Conservation (phyloP, 2,329 filamentous ascomycete genomes). For the Penicillium sp. region DNA sequence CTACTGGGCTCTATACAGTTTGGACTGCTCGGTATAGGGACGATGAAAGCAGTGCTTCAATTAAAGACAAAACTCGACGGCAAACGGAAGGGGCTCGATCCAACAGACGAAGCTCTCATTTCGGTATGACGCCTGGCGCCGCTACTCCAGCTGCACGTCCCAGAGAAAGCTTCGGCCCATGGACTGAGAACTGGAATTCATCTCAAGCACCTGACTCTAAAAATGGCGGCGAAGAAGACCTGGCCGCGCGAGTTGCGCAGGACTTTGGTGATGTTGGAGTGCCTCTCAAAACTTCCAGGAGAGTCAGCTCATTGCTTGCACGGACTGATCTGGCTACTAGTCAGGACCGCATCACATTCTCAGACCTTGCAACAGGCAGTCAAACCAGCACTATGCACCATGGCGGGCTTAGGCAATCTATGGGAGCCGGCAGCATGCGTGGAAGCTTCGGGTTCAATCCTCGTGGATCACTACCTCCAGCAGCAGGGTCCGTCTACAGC, state of each 20-base stretch:
- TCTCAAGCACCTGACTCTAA: constrained; percentile 24
- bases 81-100: constrained; percentile 64
- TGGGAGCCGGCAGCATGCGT: constrained; percentile 66
- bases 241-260: constrained; percentile 71
- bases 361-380: constrained; percentile 62
- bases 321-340: constrained; percentile 83
- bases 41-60: constrained; percentile 56
- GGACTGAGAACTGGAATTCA: constrained; percentile 45
- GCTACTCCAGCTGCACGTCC: constrained; percentile 71
- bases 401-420: constrained; percentile 65
- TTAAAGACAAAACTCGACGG: constrained; percentile 45
- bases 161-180: constrained; percentile 73
- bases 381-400: constrained; percentile 36
- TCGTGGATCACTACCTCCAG: constrained; percentile 58
- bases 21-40: constrained; percentile 81
- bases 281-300: constrained; percentile 64
- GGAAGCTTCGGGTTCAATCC: constrained; percentile 58
- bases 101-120: constrained; percentile 66
- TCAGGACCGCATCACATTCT: constrained; percentile 77
- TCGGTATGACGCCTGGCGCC: constrained; percentile 65
- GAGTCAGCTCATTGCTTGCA: constrained; percentile 88
- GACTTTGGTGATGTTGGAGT: constrained; percentile 59
- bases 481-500: constrained; percentile 47
- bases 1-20: constrained; percentile 74
- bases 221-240: constrained; percentile 53